Percentiles rank a stretch among this genome's conserved stretches.
Evolutionary conservation across 176 grass and related monocot species (phyloP).

Genomic region (Typha latifolia): DNA sequence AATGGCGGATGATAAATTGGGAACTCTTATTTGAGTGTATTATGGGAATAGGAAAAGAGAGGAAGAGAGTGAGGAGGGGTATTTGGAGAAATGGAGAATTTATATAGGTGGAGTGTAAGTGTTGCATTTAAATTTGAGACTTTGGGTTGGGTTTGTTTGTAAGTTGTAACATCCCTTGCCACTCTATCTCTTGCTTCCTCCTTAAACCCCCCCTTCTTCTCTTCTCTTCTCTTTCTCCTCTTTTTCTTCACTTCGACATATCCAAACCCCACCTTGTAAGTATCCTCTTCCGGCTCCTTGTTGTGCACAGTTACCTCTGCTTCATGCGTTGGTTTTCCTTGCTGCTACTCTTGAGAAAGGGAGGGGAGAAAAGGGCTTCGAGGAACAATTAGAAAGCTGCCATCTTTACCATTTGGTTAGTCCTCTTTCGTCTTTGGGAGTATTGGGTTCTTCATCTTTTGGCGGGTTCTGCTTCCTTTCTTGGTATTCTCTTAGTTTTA

Average conservation of each 20-base stretch:
- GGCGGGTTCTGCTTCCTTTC: conserved; percentile 17
- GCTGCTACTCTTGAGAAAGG: background rate
- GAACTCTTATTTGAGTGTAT: no score
- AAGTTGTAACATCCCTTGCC: conserved; percentile 26
- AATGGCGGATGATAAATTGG: no score
- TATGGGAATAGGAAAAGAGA: no score
- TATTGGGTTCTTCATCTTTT: conserved; percentile 1
- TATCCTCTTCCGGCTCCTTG: conserved; percentile 18
- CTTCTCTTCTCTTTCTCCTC: conserved; percentile 8
- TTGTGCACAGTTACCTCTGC: background rate
- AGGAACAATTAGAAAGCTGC: conserved; percentile 12
- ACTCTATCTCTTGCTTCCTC: conserved; percentile 47
- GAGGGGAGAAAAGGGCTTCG: background rate
- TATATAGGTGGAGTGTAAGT: no score
- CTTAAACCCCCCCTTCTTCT: conserved; percentile 2
- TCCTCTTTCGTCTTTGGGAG: background rate
- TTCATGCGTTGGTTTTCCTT: background rate
- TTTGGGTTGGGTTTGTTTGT: background rate
- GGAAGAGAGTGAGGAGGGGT: no score
- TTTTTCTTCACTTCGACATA: conserved; percentile 41
- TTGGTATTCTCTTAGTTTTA: conserved; percentile 5
- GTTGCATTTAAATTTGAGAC: conserved; percentile 41
- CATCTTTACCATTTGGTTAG: background rate
- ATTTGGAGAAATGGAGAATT: no score
- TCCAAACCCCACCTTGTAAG: conserved; percentile 61